Evolutionary conservation across 2,329 filamentous ascomycete species (phyloP), one percentile per base, ranked within the genome.

Genomic region (Atkinsonella texensis): DNA sequence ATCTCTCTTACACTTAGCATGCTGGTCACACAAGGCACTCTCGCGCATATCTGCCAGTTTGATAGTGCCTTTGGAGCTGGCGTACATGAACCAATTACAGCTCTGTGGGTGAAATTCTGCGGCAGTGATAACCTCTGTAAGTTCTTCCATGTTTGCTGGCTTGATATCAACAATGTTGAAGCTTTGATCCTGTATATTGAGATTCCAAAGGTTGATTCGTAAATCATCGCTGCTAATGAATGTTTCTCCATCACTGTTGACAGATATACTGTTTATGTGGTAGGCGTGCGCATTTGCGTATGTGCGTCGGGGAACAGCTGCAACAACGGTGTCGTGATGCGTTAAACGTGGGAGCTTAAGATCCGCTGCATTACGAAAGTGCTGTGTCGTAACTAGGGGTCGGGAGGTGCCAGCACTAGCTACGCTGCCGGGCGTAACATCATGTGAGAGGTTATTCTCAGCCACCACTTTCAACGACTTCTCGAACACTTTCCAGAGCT

Each of bases 131-230:
- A 98, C 93, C 70, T 98, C 93, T 0, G 93, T 98, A 58, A 98
- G 77, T 74, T 98, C 93, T 71, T 98, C 93, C 93, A 98, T 98
- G 69, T 98, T 98, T 41, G 93, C 93, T 9, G 93, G 93, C 71
- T 98, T 98, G 76, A 98, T 98, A 68, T 98, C 93, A 56, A 98
- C 93, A 66, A 98, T 98, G 72, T 98, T 98, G 80, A 98, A 98
- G 74, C 93, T 97, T 72, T 97, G 91, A 62, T 97, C 91, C 68
- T 98, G 93, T 57, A 98, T 98, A 70, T 97, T 97, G 61, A 97
- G 76, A 67, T 98, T 97, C 93, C 93, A 98, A 52, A 98, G 76
- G 69, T 98, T 98, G 76, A 98, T 95, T 56, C 93, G 85, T 57
- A 98, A 74, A 67, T 98, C 93, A 66, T 98, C 93, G 66, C 90